phyloP scores from a whole-genome alignment of 371 early-diverging fungal species.

The Gilbertella persicaria region DNA sequence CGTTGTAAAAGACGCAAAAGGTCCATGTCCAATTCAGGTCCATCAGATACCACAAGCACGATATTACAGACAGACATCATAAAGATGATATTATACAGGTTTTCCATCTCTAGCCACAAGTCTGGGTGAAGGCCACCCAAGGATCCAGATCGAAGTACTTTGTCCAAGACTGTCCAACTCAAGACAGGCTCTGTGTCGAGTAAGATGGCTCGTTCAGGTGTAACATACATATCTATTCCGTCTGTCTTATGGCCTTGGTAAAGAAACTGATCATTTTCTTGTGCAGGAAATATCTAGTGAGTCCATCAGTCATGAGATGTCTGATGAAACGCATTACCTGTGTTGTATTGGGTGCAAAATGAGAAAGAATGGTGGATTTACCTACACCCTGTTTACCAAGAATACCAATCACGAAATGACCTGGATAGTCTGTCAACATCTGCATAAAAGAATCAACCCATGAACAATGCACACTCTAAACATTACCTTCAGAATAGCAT shows the following conservation, averaged over 20 bases:
- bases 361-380: slow-evolving; percentile 70
- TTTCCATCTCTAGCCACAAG: slow-evolving; percentile 59
- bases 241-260: slow-evolving; percentile 56
- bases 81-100: slow-evolving; percentile 56
- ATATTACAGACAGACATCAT: slow-evolving; percentile 71
- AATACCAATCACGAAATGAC: slow-evolving; percentile 77
- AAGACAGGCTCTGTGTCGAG: slow-evolving; percentile 71
- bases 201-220: slow-evolving; percentile 69
- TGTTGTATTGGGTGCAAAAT: slow-evolving; percentile 48
- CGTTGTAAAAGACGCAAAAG: slow-evolving; percentile 48
- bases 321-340: too few relatives aligned
- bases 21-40: slow-evolving; percentile 46
- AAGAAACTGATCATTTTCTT: slow-evolving; percentile 40
- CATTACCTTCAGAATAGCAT: slow-evolving; percentile 17
- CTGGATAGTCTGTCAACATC: slow-evolving; percentile 60
- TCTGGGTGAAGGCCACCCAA: slow-evolving; percentile 54
- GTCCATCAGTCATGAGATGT: too few relatives aligned
- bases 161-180: slow-evolving; percentile 57
- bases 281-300: slow-evolving; percentile 39
- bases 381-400: slow-evolving; percentile 73
- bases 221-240: slow-evolving; percentile 75
- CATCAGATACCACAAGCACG: slow-evolving; percentile 61
- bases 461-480: neutral
- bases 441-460: neutral
- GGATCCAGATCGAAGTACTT: slow-evolving; percentile 41